Base-by-base conservation (phyloP, 176 grass and related monocot species). In the Oropetium thomaeum region DNA sequence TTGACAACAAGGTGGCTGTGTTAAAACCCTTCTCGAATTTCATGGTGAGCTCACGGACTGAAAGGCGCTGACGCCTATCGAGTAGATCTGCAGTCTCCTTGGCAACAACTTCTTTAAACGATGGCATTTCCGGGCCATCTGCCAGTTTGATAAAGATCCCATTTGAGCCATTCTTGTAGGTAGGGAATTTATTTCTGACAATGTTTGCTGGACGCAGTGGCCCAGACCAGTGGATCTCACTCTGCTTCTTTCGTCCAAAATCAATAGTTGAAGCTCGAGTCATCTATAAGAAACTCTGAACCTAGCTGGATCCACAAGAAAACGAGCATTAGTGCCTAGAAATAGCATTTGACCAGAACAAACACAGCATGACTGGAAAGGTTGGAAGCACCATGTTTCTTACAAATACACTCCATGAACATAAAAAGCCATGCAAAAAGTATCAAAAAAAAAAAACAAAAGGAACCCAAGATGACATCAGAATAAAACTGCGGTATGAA, bases 1-100 rank as follows among this genome's bases (percentile, higher is more conserved):
- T 85, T 73, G 92, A 92, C 28, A 96, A 81, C 81, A 80, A 73
- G 16, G 89, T 89, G 55, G 92, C 92, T 15, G 89, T 82, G 28
- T 75, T 84, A 20, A 96, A 84, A 51, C 92, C 92, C 83, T 92
- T 96, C 69, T 96, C 92, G 23, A 96, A 96, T 78, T 96, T 96
- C 83, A 86, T 76, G 4, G 89, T 69, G 8, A 96, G 89, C 23
- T 96, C 92, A 3, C 89, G 89, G 34, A 96, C 92, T 19, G 92
- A 96, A 60, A 87, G 79, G 8, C 92, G 88, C 69, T 89, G 83
- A 60, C 40, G 84, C 30, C 27, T 73, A 60, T 84, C 64, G 42
- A 96, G 86, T 22, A 85, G 79, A 77, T 85, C 80, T 10, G 72
- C 44, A 39, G 86, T 81, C 34, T 96, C 92, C 77, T 92, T 92